These are phyloP conservation scores for Blastocystis sp. DNA, from an alignment of 352 stramenopile species.

Conservation along the genomic window DNA sequence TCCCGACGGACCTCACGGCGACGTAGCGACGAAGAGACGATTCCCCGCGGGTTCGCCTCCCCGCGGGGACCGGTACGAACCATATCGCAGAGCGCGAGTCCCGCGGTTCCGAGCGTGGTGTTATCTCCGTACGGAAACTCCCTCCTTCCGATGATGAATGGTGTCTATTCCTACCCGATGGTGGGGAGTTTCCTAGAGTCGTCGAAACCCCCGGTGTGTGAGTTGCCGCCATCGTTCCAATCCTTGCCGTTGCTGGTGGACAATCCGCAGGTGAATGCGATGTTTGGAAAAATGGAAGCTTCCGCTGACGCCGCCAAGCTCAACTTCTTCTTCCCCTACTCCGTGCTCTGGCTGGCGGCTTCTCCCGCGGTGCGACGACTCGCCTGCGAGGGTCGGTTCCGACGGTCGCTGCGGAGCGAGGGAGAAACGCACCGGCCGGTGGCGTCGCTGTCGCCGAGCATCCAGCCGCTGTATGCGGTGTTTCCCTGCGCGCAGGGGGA, in stretches of 20 bases:
- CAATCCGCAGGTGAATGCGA: background rate
- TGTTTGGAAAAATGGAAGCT: conserved; percentile 27
- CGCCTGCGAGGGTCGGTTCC: background rate
- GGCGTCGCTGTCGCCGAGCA: background rate
- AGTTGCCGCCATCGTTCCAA: conserved; percentile 1
- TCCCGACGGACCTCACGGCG: too few species aligned
- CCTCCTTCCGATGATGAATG: too few species aligned
- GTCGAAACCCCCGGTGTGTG: too few species aligned
- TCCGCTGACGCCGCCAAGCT: background rate
- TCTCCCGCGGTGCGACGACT: background rate
- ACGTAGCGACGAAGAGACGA: too few species aligned
- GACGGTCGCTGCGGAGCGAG: background rate
- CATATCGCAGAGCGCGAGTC: too few species aligned
- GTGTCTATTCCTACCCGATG: too few species aligned
- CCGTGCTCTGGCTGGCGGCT: background rate
- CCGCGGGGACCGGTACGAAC: too few species aligned
- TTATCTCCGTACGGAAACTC: too few species aligned
- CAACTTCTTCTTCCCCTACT: conserved; percentile 43
- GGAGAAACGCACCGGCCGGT: background rate
- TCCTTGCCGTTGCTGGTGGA: background rate
- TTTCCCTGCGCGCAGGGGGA: background rate
- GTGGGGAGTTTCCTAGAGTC: too few species aligned
- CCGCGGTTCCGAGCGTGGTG: too few species aligned
- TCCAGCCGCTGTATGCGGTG: conserved; percentile 16
- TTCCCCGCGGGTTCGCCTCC: too few species aligned